A percentile compares a stretch with the other conserved stretches of the same genome.
These are phyloP conservation scores for Skeletonema grethae DNA, from an alignment of 108 stramenopile species.

Conservation along the genomic window DNA sequence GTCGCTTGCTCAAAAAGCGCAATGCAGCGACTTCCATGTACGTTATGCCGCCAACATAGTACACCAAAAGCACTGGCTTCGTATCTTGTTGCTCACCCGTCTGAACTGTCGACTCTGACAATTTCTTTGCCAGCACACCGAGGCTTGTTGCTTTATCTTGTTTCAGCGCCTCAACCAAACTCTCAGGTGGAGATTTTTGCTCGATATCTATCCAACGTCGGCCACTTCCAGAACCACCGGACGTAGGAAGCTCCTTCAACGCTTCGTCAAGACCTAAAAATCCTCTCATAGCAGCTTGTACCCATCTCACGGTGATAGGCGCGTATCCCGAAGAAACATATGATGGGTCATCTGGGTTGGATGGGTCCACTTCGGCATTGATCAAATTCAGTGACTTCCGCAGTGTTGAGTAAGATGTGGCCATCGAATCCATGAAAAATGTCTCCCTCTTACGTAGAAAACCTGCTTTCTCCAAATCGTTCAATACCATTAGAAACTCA, in stretches of 20 bases:
- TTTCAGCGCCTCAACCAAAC: slow-evolving; percentile 61
- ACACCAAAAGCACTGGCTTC: slow-evolving; percentile 86
- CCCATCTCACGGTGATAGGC: slow-evolving; percentile 86
- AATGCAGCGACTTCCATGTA: slow-evolving; percentile 94
- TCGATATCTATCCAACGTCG: slow-evolving; percentile 73
- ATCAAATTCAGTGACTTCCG: slow-evolving; percentile 86
- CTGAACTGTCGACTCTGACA: slow-evolving; percentile 4
- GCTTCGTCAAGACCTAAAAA: slow-evolving; percentile 76
- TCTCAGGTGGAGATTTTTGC: slow-evolving; percentile 68
- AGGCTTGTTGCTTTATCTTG: slow-evolving; percentile 37
- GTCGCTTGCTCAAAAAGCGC: slow-evolving; percentile 80
- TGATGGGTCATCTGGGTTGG: slow-evolving; percentile 89
- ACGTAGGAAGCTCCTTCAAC: slow-evolving; percentile 60
- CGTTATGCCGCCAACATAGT: slow-evolving; percentile 92
- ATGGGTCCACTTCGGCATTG: slow-evolving; percentile 85
- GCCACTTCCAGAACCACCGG: slow-evolving; percentile 22
- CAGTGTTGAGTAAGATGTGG: slow-evolving; percentile 67
- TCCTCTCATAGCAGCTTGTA: slow-evolving; percentile 86
- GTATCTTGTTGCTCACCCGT: neutral
- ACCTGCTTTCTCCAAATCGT: slow-evolving; percentile 85
- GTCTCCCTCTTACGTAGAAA: slow-evolving; percentile 84
- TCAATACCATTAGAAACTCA: slow-evolving; percentile 77
- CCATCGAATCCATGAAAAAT: slow-evolving; percentile 66
- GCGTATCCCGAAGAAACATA: slow-evolving; percentile 95
- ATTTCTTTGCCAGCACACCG: slow-evolving; percentile 52